Evolutionary conservation across 148 eudicot genomes (phyloP).

Genomic region (Rhododendron griersonianum): DNA sequence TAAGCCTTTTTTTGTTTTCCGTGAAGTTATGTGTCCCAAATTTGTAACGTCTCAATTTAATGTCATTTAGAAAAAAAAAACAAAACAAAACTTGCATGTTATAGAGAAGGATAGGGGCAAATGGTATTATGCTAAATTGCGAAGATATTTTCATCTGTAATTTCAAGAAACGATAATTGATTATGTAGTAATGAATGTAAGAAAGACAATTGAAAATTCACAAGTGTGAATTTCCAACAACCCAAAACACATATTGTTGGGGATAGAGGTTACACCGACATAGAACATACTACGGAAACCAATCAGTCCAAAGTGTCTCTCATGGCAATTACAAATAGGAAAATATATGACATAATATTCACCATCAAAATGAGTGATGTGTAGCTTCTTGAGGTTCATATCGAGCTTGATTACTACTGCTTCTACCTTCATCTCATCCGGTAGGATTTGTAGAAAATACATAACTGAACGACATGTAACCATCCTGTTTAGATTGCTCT

Average conservation of each 20-base stretch:
- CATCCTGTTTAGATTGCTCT: neutral
- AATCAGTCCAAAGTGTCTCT: neutral
- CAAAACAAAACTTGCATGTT: neutral
- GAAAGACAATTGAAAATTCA: neutral
- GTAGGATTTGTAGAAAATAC: neutral
- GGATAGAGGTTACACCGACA: neutral
- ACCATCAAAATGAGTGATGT: neutral
- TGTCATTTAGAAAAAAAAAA: neutral
- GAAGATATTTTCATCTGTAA: neutral
- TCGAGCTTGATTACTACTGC: neutral
- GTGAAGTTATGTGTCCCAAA: neutral
- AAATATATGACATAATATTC: neutral
- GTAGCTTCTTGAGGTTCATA: neutral
- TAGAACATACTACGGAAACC: neutral
- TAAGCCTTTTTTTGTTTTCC: neutral
- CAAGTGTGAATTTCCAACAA: neutral
- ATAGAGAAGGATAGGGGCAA: neutral
- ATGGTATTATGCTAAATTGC: neutral
- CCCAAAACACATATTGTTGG: neutral
- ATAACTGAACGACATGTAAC: neutral
- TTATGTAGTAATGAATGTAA: neutral
- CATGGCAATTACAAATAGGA: neutral
- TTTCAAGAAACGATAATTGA: neutral
- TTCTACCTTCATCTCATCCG: neutral
- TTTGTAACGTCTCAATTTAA: neutral